A percentile compares a stretch with the other conserved stretches of the same genome.
phyloP scores from a whole-genome alignment of 2,329 filamentous ascomycete genomes.

The Cercospora janseana region DNA sequence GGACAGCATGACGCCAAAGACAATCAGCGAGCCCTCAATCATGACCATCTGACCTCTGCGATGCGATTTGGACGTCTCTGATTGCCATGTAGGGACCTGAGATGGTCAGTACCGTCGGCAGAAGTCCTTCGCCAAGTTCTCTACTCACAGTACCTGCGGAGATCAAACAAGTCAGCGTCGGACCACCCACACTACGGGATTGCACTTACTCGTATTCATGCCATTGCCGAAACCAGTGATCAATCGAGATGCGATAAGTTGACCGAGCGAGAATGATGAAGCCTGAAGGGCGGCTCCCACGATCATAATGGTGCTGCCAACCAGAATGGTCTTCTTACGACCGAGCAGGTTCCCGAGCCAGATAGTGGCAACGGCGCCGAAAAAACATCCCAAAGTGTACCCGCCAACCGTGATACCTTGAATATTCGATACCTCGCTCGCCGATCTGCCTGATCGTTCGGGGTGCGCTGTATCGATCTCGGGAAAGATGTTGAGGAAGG shows the following conservation, averaged over 20 bases:
- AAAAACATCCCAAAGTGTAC: slow-evolving; percentile 20
- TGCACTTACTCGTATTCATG: slow-evolving; percentile 25
- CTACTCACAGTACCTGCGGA: no score
- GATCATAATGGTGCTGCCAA: slow-evolving; percentile 59
- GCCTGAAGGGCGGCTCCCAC: slow-evolving; percentile 60
- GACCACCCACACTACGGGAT: no score
- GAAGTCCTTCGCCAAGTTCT: no score
- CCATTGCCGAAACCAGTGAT: slow-evolving; percentile 52
- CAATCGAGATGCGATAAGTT: slow-evolving; percentile 50
- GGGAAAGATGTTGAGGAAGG: slow-evolving; percentile 39
- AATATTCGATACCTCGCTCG: slow-evolving; percentile 31
- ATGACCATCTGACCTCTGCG: slow-evolving; percentile 90
- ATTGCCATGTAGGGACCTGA: slow-evolving; percentile 44
- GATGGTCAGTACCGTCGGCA: no score
- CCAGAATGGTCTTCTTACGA: slow-evolving; percentile 57
- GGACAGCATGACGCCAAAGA: slow-evolving; percentile 51
- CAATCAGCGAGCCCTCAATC: slow-evolving; percentile 82
- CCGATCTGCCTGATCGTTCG: slow-evolving; percentile 33
- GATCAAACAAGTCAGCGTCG: no score
- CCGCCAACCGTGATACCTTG: slow-evolving; percentile 18
- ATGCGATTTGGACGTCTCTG: slow-evolving; percentile 74
- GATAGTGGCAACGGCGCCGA: slow-evolving; percentile 35
- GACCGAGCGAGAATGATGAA: slow-evolving; percentile 47
- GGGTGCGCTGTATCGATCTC: slow-evolving; percentile 37
- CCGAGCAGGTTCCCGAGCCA: slow-evolving; percentile 60